These are phyloP conservation scores for Komagataella pastoris DNA, from an alignment of 805 yeast genomes.

Conservation along the genomic window DNA sequence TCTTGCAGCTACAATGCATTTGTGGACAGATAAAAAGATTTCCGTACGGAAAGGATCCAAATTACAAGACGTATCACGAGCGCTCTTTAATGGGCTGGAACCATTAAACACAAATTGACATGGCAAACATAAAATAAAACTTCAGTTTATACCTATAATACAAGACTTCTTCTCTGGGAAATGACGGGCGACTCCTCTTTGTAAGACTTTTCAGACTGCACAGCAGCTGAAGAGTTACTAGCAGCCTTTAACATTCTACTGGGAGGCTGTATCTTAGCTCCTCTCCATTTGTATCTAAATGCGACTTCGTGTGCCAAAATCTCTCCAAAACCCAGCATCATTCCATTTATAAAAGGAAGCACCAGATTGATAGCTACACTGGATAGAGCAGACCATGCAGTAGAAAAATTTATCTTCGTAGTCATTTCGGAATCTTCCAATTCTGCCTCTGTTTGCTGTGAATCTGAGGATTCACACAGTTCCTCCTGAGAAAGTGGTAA, in stretches of 20 bases:
- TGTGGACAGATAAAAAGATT: slow-evolving; percentile 44
- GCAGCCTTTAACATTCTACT: not conserved
- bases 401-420: slow-evolving; percentile 2
- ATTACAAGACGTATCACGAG: slow-evolving; percentile 34
- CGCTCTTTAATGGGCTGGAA: slow-evolving; percentile 1
- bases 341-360: slow-evolving; percentile 82
- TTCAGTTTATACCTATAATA: not conserved
- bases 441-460: not conserved
- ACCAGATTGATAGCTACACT: slow-evolving; percentile 61
- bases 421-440: not conserved
- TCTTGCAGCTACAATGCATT: slow-evolving; percentile 33
- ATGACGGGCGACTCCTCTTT: not conserved
- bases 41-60: slow-evolving; percentile 46
- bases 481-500: not conserved
- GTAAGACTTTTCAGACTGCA: not conserved
- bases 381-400: slow-evolving; percentile 23
- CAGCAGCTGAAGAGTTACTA: not conserved
- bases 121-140: not conserved
- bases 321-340: slow-evolving; percentile 95
- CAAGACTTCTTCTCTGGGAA: not conserved
- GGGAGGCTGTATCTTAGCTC: slow-evolving; percentile 36
- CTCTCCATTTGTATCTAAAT: slow-evolving; percentile 62
- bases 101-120: not conserved
- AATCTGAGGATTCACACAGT: not conserved
- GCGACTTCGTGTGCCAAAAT: slow-evolving; percentile 88